A percentile compares a stretch with the other conserved stretches of the same genome.
Evolutionary conservation across 306 rosid species (phyloP).

Genomic region (Castanea crenata): DNA sequence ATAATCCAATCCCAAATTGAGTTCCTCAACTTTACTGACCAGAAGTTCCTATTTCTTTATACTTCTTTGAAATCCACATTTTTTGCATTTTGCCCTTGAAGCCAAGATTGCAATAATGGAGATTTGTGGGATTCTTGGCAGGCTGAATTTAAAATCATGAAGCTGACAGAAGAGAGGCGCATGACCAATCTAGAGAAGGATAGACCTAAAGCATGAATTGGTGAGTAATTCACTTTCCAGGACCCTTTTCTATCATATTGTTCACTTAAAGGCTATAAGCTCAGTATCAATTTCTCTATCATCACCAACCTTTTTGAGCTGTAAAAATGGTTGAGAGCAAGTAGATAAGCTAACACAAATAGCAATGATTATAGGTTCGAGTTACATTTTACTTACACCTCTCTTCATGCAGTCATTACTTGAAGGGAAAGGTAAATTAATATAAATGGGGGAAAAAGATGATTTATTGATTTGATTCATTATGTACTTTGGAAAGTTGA

Average conservation of each 20-base stretch:
- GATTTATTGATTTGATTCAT: background rate
- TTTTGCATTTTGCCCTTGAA: background rate
- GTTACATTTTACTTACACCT: background rate
- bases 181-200: conserved; percentile 47
- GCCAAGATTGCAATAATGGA: conserved; percentile 17
- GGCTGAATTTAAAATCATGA: conserved; percentile 64
- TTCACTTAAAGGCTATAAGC: background rate
- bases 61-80: background rate
- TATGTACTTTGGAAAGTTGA: background rate
- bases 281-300: background rate
- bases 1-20: conserved; percentile 10
- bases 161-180: conserved; percentile 61
- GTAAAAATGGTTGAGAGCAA: background rate
- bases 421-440: background rate
- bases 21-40: conserved; percentile 9
- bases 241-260: background rate
- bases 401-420: background rate
- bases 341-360: background rate
- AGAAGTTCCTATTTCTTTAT: background rate
- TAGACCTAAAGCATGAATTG: conserved; percentile 66
- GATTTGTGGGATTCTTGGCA: conserved; percentile 35
- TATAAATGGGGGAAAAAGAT: background rate
- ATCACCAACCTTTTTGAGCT: background rate
- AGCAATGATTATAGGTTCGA: conserved; percentile 4
- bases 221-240: conserved; percentile 32